Evolutionary conservation across 495 filamentous ascomycete species (phyloP).

Genomic region (Tuber magnatum): DNA sequence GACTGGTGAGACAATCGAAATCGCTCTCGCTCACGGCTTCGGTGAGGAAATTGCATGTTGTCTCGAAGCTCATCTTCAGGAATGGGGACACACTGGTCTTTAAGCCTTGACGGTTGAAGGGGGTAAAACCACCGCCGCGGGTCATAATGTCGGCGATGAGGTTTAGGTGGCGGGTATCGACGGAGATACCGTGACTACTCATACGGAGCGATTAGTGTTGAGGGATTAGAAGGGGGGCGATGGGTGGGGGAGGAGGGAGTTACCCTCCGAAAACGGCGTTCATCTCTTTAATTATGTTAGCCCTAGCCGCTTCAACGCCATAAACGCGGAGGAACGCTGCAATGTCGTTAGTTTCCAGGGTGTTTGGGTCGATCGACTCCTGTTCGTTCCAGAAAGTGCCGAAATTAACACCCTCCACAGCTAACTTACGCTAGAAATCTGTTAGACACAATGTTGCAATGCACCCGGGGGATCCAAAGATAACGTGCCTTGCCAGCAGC

Average conservation of each 20-base stretch:
- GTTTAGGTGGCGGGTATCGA: slow-evolving; percentile 88
- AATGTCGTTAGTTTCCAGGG: slow-evolving; percentile 86
- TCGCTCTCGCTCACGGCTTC: slow-evolving; percentile 86
- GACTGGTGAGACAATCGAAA: slow-evolving; percentile 77
- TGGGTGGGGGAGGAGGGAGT: neutral
- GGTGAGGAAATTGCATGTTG: slow-evolving; percentile 82
- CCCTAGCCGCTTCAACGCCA: slow-evolving; percentile 86
- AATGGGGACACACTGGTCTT: slow-evolving; percentile 77
- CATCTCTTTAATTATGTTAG: slow-evolving; percentile 80
- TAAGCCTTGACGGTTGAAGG: slow-evolving; percentile 85
- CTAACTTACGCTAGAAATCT: slow-evolving; percentile 33
- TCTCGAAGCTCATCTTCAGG: slow-evolving; percentile 98
- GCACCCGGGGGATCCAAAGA: neutral
- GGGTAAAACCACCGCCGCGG: slow-evolving; percentile 70
- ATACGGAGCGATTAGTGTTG: neutral
- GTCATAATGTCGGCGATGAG: slow-evolving; percentile 98
- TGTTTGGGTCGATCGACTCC: slow-evolving; percentile 77
- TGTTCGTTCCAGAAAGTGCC: slow-evolving; percentile 77
- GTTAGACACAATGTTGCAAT: slow-evolving; percentile 2
- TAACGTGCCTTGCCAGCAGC: slow-evolving; percentile 35
- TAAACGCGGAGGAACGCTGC: slow-evolving; percentile 73
- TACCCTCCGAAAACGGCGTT: slow-evolving; percentile 66
- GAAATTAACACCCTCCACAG: slow-evolving; percentile 79
- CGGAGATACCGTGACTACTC: slow-evolving; percentile 73
- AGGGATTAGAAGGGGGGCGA: neutral